Evolutionary conservation across 345 rosid genomes (phyloP).

Genomic region (Pistacia atlantica): DNA sequence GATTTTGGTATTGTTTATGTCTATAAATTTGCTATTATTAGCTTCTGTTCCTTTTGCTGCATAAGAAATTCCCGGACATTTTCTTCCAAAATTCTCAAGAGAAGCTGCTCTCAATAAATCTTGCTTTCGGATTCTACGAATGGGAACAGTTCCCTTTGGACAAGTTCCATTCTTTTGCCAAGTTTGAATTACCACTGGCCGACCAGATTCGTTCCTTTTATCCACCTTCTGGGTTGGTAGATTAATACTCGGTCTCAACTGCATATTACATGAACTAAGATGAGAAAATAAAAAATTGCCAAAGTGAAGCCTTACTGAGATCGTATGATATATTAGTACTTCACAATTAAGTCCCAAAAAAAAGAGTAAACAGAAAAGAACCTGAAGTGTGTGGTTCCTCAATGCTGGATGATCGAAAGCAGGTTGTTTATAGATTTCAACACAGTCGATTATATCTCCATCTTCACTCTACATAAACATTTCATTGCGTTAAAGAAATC

Average conservation of each 20-base stretch:
- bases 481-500: neutral
- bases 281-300: neutral
- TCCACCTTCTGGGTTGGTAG: neutral
- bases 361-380: neutral
- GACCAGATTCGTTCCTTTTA: constrained; percentile 9
- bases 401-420: constrained; percentile 46
- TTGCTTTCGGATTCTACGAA: constrained; percentile 39
- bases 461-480: constrained; percentile 42
- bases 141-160: constrained; percentile 50
- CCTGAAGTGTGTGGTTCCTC: constrained; percentile 51
- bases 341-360: neutral
- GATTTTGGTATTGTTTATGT: neutral
- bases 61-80: constrained; percentile 12
- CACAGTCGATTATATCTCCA: constrained; percentile 57
- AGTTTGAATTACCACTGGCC: constrained; percentile 27
- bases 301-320: too few species aligned
- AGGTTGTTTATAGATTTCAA: constrained; percentile 53
- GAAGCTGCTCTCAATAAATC: constrained; percentile 47
- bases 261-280: constrained; percentile 10
- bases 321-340: too few species aligned
- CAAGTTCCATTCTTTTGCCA: constrained; percentile 54
- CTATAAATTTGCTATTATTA: neutral
- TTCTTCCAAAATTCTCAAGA: constrained; percentile 30
- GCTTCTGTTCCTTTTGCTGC: neutral
- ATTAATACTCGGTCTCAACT: constrained; percentile 43